Conservation (phyloP, 2,329 filamentous ascomycete species). For the Xylariaceae sp. region DNA sequence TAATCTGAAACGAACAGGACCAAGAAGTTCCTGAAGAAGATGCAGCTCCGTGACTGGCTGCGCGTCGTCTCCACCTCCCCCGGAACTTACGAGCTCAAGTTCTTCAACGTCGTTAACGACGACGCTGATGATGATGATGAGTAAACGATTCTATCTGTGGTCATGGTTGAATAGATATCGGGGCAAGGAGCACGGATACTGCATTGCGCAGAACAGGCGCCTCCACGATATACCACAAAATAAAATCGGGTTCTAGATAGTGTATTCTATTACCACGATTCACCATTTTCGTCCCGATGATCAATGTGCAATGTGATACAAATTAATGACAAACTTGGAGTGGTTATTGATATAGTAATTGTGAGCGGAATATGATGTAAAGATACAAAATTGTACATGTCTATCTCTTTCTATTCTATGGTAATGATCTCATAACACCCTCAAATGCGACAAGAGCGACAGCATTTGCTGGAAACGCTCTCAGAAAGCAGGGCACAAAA, state of each 20-base stretch:
- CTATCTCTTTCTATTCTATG: slow-evolving; percentile 18
- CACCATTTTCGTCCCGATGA: neutral
- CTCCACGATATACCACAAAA: slow-evolving; percentile 13
- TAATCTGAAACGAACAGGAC: slow-evolving; percentile 53
- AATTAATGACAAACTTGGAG: too few species aligned
- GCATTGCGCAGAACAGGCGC: slow-evolving; percentile 12
- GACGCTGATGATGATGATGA: slow-evolving; percentile 98
- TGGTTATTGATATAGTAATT: too few species aligned
- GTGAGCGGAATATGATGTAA: too few species aligned
- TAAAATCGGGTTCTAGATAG: slow-evolving; percentile 19
- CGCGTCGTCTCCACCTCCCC: slow-evolving; percentile 96
- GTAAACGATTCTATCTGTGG: slow-evolving; percentile 50
- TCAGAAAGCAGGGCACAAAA: slow-evolving; percentile 87
- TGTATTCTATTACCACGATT: slow-evolving; percentile 8
- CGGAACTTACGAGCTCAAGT: slow-evolving; percentile 99
- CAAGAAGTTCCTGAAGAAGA: slow-evolving; percentile 99
- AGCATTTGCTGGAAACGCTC: slow-evolving; percentile 94
- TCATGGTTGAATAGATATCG: slow-evolving; percentile 5
- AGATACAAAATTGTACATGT: slow-evolving; percentile 1
- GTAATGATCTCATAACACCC: slow-evolving; percentile 71
- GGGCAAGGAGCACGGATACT: slow-evolving; percentile 14
- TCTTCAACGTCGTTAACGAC: slow-evolving; percentile 99
- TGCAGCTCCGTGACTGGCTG: slow-evolving; percentile 99
- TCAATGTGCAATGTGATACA: too few species aligned
- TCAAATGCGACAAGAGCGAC: slow-evolving; percentile 93